Evolutionary conservation across 2,329 filamentous ascomycete genomes (phyloP).

Genomic region (Dactylellina leptospora): DNA sequence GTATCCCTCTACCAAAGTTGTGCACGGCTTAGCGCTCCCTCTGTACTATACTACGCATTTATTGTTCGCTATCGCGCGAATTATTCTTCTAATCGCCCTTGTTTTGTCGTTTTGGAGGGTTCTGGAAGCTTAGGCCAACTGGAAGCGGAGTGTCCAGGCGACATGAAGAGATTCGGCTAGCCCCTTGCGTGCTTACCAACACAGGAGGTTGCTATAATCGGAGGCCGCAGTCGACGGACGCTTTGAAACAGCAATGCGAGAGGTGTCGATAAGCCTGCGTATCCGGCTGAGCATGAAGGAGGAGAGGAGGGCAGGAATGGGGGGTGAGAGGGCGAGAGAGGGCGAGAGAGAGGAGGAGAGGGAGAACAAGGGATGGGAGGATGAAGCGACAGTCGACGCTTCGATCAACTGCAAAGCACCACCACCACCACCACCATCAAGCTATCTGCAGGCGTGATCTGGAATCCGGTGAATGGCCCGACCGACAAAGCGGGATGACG

Average conservation of each 20-base stretch:
- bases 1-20: constrained; percentile 1
- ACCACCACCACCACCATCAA: not conserved
- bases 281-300: not conserved
- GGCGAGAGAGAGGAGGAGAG: too few relatives aligned
- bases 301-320: too few relatives aligned
- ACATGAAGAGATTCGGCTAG: constrained; percentile 20
- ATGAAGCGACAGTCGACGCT: not conserved
- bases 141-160: constrained; percentile 13
- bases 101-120: constrained; percentile 18
- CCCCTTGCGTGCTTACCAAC: constrained; percentile 46
- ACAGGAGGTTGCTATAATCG: constrained; percentile 38
- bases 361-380: not conserved
- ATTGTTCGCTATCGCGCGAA: constrained; percentile 8
- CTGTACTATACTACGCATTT: constrained; percentile 40
- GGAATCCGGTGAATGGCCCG: constrained; percentile 18
- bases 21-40: constrained; percentile 35
- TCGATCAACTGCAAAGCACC: not conserved
- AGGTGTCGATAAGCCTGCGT: not conserved
- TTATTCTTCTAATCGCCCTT: not conserved
- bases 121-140: constrained; percentile 9
- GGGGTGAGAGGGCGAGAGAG: too few relatives aligned
- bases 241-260: not conserved
- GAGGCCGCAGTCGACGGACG: constrained; percentile 14
- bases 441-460: not conserved
- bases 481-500: not conserved